A percentile compares a stretch with the other conserved stretches of the same genome.
Evolutionary conservation across 1,139 yeast species (phyloP).

Genomic region (Suhomyces choctaworum): DNA sequence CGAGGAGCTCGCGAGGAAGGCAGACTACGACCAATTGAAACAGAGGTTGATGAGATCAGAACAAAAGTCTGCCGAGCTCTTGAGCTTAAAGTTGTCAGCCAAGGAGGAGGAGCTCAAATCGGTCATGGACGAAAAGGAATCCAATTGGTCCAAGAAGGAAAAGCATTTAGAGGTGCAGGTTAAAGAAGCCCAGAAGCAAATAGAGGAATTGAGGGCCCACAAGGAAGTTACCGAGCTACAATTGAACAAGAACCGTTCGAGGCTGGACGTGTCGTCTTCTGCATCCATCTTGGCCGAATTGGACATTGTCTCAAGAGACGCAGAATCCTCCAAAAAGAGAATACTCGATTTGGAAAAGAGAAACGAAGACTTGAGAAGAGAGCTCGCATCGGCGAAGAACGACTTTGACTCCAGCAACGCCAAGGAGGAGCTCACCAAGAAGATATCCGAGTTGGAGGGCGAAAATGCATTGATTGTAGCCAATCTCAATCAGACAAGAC

Average conservation of each 20-base stretch:
- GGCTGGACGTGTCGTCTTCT: slow-evolving; percentile 18
- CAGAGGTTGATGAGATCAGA: slow-evolving; percentile 58
- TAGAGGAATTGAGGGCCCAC: slow-evolving; percentile 56
- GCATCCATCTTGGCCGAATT: slow-evolving; percentile 50
- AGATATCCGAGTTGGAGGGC: slow-evolving; percentile 59
- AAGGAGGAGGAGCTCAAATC: slow-evolving; percentile 65
- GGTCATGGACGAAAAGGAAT: slow-evolving; percentile 60
- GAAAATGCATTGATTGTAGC: slow-evolving; percentile 68
- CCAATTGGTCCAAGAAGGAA: slow-evolving; percentile 59
- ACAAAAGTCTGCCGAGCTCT: slow-evolving; percentile 54
- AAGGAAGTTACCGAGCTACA: slow-evolving; percentile 56
- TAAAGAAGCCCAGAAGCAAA: slow-evolving; percentile 46
- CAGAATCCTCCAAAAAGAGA: slow-evolving; percentile 70
- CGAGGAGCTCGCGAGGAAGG: slow-evolving; percentile 61
- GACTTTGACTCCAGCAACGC: slow-evolving; percentile 38
- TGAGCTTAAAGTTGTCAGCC: slow-evolving; percentile 47
- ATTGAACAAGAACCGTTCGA: slow-evolving; percentile 30
- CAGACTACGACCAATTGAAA: slow-evolving; percentile 79
- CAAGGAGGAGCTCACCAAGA: slow-evolving; percentile 38
- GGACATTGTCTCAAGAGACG: slow-evolving; percentile 69
- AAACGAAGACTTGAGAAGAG: slow-evolving; percentile 70
- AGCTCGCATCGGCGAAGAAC: slow-evolving; percentile 54
- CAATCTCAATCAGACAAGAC: slow-evolving; percentile 55
- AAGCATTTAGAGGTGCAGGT: slow-evolving; percentile 44
- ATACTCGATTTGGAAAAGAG: slow-evolving; percentile 72